Evolutionary conservation across 2,329 filamentous ascomycete genomes (phyloP), one percentile per base, ranked within the genome.

Genomic region (Zymoseptoria ardabiliae): DNA sequence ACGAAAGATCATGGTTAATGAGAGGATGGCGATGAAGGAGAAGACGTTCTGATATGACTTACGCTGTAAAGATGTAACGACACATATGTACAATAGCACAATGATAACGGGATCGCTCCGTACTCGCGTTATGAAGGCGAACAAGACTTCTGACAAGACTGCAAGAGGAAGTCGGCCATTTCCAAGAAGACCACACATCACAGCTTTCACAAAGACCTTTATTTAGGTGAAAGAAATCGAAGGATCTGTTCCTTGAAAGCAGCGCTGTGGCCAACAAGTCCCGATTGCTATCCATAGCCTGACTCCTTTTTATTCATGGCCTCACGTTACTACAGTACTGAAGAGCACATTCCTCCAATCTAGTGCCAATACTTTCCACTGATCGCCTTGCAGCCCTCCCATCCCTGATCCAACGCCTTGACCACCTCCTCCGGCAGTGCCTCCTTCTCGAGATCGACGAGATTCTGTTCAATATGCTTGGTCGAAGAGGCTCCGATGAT

Each of bases 341-440:
- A n/a, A n/a, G n/a, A n/a, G n/a, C 19, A 20, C 22, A 20, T 52
- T 17, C 17, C 35, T 45, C 35, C 13, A 5, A n/a, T 5, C 52
- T 58, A 60, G 35, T 55, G 55, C 23, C 51, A 60, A 49, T 60
- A 60, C 55, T 60, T 60, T n/a, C 45, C 21, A 22, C 35, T 58
- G 45, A 60, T 60, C 4, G 52, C 58, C 20, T 57, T 60, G 52
- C 58, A 57, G 20, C 55, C 55, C 30, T 60, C 51, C 75, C 75
- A 78, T 4, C 67, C 73, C 45, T 70, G 62, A 51, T 78, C 72
- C 48, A 79, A 63, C 4, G 72, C 72, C 55, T 72, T 54, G 8
- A 77, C 68, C 0, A 77, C 68, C 41, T 76, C 73, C 4, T 75
- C 70, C 8, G 75, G 74, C 59, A 79, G 60, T 0, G 72, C 70